phyloP scores from a whole-genome alignment of 371 early-diverging fungal species.

The Nematocida ironsii region DNA sequence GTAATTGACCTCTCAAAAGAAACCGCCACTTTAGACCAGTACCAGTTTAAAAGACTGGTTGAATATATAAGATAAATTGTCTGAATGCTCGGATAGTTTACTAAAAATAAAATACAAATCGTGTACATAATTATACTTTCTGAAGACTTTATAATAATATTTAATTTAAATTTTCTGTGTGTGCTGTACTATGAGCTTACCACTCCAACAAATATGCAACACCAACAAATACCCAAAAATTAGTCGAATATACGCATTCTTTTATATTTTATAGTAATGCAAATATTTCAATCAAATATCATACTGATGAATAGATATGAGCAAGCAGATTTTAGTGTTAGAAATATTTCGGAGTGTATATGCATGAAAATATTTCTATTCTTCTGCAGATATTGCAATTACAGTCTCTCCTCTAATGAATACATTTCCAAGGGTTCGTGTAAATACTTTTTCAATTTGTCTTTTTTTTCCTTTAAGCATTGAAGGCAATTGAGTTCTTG shows the following conservation, averaged over 20 bases:
- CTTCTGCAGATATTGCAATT: slow-evolving; percentile 25
- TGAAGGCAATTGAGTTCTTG: slow-evolving; percentile 11
- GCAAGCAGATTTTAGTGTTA: too few relatives aligned
- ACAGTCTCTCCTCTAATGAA: slow-evolving; percentile 62
- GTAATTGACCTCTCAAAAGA: background rate
- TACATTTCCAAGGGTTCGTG: slow-evolving; percentile 43
- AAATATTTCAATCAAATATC: too few relatives aligned
- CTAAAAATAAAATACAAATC: background rate
- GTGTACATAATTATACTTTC: too few relatives aligned
- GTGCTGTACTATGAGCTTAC: too few relatives aligned
- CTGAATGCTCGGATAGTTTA: background rate
- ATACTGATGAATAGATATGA: too few relatives aligned
- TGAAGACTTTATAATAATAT: too few relatives aligned
- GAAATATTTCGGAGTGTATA: too few relatives aligned
- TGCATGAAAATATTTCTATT: background rate
- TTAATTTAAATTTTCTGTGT: too few relatives aligned
- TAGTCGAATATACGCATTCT: too few relatives aligned
- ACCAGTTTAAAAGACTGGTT: slow-evolving; percentile 11
- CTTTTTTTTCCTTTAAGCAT: slow-evolving; percentile 57
- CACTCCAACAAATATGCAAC: too few relatives aligned
- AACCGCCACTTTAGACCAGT: background rate
- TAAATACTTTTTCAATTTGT: slow-evolving; percentile 20
- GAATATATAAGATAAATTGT: slow-evolving; percentile 7
- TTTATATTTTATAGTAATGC: too few relatives aligned
- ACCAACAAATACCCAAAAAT: too few relatives aligned